Conservation (phyloP, 1,284 basidiomycete species). For the Naganishia sp. region DNA sequence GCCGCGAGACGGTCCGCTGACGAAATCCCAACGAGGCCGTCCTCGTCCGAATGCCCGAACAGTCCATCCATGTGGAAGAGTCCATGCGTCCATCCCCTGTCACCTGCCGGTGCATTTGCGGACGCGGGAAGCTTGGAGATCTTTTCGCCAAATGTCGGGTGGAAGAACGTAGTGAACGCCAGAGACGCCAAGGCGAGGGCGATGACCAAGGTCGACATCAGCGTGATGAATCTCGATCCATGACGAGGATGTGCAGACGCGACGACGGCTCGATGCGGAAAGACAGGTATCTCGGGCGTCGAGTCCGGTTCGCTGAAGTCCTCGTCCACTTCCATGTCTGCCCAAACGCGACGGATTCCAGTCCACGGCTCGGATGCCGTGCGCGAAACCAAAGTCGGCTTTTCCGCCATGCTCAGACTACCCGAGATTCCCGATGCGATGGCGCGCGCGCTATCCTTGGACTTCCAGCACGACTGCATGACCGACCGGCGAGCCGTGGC, state of each 20-base stretch:
- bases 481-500: conserved; percentile 3
- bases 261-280: conserved; percentile 5
- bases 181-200: conserved; percentile 13
- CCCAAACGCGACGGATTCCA: not conserved
- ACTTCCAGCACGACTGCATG: conserved; percentile 12
- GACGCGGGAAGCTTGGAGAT: conserved; percentile 20
- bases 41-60: conserved; percentile 18
- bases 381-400: not conserved
- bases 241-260: not conserved
- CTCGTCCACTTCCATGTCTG: conserved; percentile 1
- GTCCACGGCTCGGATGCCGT: not conserved
- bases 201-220: conserved; percentile 26
- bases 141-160: conserved; percentile 18
- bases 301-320: conserved; percentile 20
- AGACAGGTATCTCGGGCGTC: conserved; percentile 16
- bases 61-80: conserved; percentile 18
- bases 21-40: conserved; percentile 21
- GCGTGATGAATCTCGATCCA: conserved; percentile 7
- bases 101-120: not conserved
- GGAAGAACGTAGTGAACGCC: conserved; percentile 25
- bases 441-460: not conserved
- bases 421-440: not conserved
- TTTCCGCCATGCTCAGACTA: not conserved
- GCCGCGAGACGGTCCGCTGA: not conserved
- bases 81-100: conserved; percentile 1